Evolutionary conservation across 2,329 filamentous ascomycete species (phyloP).

Genomic region (Colletotrichum scovillei): DNA sequence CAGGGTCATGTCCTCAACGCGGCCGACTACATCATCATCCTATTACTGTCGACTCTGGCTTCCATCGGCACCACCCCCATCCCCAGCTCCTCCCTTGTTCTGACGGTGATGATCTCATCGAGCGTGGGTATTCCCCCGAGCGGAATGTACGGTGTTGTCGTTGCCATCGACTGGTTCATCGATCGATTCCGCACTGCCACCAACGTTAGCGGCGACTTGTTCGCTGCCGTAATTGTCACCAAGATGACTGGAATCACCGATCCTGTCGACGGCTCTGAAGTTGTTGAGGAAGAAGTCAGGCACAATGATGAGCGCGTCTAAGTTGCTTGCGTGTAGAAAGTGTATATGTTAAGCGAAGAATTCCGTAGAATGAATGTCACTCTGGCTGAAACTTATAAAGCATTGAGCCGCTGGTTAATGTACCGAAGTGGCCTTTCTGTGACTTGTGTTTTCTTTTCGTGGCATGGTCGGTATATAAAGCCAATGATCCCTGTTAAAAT

Average conservation of each 20-base stretch:
- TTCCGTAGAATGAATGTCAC: constrained; percentile 9
- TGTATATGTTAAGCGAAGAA: not conserved
- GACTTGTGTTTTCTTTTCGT: not conserved
- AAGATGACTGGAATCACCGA: constrained; percentile 52
- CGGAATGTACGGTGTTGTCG: constrained; percentile 63
- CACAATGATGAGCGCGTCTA: constrained; percentile 31
- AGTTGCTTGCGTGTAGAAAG: not conserved
- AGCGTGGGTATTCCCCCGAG: constrained; percentile 57
- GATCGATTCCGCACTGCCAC: constrained; percentile 64
- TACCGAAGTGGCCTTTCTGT: not conserved
- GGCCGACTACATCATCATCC: constrained; percentile 60
- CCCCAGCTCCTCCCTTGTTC: constrained; percentile 61
- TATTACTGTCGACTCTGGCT: constrained; percentile 60
- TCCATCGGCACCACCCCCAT: constrained; percentile 67
- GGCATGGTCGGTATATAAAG: not conserved
- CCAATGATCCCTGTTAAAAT: accelerated
- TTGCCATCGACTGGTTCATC: constrained; percentile 67
- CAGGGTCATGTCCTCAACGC: constrained; percentile 56
- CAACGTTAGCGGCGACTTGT: constrained; percentile 64
- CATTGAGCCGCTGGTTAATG: not conserved
- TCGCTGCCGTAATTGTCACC: constrained; percentile 51
- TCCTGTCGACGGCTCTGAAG: constrained; percentile 32
- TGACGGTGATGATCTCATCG: constrained; percentile 62
- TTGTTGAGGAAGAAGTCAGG: constrained; percentile 9
- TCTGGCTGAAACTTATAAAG: not conserved